Evolutionary conservation across 2,329 filamentous ascomycete species (phyloP), one percentile per base, ranked within the genome.

Genomic region (Xylariaceae sp.): DNA sequence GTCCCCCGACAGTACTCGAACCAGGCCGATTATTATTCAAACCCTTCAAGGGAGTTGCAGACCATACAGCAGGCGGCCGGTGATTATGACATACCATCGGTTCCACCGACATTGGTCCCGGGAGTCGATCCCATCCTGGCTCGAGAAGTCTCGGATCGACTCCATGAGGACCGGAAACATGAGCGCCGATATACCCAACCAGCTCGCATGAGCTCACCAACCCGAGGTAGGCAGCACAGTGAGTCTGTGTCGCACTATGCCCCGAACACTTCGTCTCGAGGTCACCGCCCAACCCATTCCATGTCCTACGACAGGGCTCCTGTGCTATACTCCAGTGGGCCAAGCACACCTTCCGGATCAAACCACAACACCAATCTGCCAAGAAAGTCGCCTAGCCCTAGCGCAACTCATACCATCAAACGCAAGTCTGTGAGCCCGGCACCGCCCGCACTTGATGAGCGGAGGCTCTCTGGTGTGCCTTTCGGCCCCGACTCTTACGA

Each of bases 401-500:
- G 57, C 44, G 51, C 64, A 44, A 56, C 68, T 45, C 69, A 73
- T 42, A 74, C 70, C 21, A 76, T 78, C 40, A 68, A 63, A 39
- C 75, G 83, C 33, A 89, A 89, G 55, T 87, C 83, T 1, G 74
- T 88, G 19, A 87, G 82, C 47, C 81, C 83, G 3, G 72, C 74
- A 2, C 82, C 83, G 41, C 70, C 55, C 15, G 65, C 55, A 23
- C 55, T 60, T 33, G 56, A 59, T 15, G 56, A 63, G 29, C 67
- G 74, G 37, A 63, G 72, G 31, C 48, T 74, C 5, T 82, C 80
- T 2, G 72, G 70, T 12, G 59, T 83, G 4, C 83, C 83, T 0
- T 90, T 86, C 47, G 75, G 78, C 0, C 84, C 84, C 0, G 84
- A 89, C 52, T 80, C 77, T 21, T 89, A 86, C 51, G 77, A 87